These are phyloP conservation scores for Xylaria intraflava DNA, from an alignment of 495 filamentous ascomycete species.

Conservation along the genomic window DNA sequence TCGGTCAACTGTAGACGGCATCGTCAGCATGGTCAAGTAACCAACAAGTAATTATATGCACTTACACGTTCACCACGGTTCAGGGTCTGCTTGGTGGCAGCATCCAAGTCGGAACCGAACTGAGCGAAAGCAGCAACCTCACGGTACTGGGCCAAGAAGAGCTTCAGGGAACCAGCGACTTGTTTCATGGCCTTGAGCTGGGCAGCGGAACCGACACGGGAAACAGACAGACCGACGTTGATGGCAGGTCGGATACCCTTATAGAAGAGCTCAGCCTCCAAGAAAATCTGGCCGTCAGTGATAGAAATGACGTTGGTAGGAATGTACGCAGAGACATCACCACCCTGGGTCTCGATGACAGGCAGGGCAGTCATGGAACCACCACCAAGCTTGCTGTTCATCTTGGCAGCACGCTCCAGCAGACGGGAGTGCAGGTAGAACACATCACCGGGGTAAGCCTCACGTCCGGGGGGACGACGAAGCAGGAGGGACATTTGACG, in stretches of 20 bases:
- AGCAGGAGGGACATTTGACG: conserved; percentile 99
- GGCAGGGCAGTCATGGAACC: conserved; percentile 96
- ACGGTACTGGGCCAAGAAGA: conserved; percentile 99
- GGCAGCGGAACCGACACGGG: conserved; percentile 98
- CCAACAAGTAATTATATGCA: conserved; percentile 7
- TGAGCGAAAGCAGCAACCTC: conserved; percentile 99
- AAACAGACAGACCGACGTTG: conserved; percentile 99
- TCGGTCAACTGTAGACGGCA: conserved; percentile 60
- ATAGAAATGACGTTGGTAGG: conserved; percentile 99
- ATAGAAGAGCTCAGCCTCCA: conserved; percentile 99
- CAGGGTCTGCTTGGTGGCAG: conserved; percentile 97
- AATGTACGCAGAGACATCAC: conserved; percentile 99
- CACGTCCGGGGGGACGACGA: conserved; percentile 98
- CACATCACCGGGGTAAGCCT: conserved; percentile 99
- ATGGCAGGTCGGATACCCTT: conserved; percentile 99
- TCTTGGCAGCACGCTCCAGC: conserved; percentile 98
- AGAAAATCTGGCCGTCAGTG: conserved; percentile 99
- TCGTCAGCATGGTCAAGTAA: conserved; percentile 25
- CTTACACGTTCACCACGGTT: conserved; percentile 96
- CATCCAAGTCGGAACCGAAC: conserved; percentile 99
- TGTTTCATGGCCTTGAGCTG: conserved; percentile 99
- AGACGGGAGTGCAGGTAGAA: conserved; percentile 99
- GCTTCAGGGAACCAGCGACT: conserved; percentile 98
- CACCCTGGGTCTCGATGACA: conserved; percentile 99
- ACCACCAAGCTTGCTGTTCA: conserved; percentile 92